phyloP scores from a whole-genome alignment of 2,329 filamentous ascomycete species.

The Fusarium vanettenii region DNA sequence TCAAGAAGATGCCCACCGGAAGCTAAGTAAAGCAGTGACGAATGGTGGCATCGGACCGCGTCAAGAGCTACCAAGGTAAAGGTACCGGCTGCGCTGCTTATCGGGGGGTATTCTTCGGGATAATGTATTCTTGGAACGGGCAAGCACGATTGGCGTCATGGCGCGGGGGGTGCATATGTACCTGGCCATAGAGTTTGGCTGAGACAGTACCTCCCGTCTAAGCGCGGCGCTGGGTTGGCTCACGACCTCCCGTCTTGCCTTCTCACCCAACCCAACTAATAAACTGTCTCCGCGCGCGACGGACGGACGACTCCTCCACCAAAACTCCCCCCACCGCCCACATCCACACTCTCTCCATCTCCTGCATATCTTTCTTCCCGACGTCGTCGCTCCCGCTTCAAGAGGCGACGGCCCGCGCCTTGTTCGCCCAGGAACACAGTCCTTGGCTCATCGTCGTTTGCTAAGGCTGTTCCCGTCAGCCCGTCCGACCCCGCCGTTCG shows the following conservation, averaged over 20 bases:
- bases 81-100: conserved; percentile 3
- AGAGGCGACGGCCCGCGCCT: conserved; percentile 37
- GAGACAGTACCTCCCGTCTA: conserved; percentile 22
- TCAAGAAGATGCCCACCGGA: neutral
- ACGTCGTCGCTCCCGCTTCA: conserved; percentile 29
- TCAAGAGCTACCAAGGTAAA: conserved; percentile 12
- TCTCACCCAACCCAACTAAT: conserved; percentile 20
- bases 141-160: conserved; percentile 36
- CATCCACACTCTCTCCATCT: conserved; percentile 39
- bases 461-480: conserved; percentile 37
- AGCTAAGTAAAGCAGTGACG: conserved; percentile 11
- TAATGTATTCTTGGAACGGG: conserved; percentile 24
- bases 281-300: conserved; percentile 18
- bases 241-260: conserved; percentile 1
- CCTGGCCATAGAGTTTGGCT: conserved; percentile 11
- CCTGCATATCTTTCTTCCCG: conserved; percentile 37
- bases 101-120: conserved; percentile 33
- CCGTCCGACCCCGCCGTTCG: conserved; percentile 30
- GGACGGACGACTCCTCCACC: conserved; percentile 32
- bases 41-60: conserved; percentile 32
- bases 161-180: conserved; percentile 15
- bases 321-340: conserved; percentile 41
- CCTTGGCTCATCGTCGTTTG: conserved; percentile 20
- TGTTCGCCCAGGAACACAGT: conserved; percentile 22
- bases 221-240: conserved; percentile 16